These are phyloP conservation scores for Termitomyces sp. DNA, from an alignment of 768 basidiomycete species.

Conservation along the genomic window DNA sequence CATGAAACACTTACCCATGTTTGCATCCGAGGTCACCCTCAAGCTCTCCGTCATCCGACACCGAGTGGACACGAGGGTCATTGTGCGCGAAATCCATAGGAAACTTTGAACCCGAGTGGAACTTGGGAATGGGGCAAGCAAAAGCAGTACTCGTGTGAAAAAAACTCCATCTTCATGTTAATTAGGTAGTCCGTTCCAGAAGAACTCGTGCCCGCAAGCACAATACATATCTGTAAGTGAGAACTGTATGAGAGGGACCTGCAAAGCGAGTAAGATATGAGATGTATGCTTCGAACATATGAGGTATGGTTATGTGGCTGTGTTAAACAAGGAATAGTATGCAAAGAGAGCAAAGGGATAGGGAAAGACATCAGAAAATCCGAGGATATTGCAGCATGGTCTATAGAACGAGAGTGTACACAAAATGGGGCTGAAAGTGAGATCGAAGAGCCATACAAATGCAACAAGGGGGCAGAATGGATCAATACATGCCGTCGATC, in stretches of 20 bases:
- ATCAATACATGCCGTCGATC: conserved; percentile 25
- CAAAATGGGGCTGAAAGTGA: conserved; percentile 11
- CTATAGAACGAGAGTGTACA: conserved; percentile 19
- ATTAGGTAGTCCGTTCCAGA: conserved; percentile 20
- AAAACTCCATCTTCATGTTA: conserved; percentile 12
- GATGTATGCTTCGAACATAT: conserved; percentile 10
- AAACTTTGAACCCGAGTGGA: neutral
- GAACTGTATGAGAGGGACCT: conserved; percentile 8
- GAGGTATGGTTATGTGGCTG: conserved; percentile 8
- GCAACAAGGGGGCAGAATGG: no score
- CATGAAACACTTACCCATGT: no score
- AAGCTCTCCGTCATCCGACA: neutral
- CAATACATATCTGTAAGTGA: conserved; percentile 19
- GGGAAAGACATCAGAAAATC: conserved; percentile 13
- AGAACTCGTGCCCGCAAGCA: conserved; percentile 14
- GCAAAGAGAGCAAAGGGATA: conserved; percentile 6
- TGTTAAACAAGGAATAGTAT: conserved; percentile 9
- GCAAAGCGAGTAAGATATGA: conserved; percentile 17
- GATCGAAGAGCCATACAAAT: conserved; percentile 7
- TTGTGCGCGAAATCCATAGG: neutral
- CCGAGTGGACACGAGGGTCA: neutral
- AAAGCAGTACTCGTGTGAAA: neutral
- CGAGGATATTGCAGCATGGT: conserved; percentile 22
- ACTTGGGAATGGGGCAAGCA: neutral
- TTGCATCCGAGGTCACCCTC: neutral